Evolutionary conservation across 2,329 filamentous ascomycete species (phyloP), one percentile per base, ranked within the genome.

Genomic region (Penicillium sp.): DNA sequence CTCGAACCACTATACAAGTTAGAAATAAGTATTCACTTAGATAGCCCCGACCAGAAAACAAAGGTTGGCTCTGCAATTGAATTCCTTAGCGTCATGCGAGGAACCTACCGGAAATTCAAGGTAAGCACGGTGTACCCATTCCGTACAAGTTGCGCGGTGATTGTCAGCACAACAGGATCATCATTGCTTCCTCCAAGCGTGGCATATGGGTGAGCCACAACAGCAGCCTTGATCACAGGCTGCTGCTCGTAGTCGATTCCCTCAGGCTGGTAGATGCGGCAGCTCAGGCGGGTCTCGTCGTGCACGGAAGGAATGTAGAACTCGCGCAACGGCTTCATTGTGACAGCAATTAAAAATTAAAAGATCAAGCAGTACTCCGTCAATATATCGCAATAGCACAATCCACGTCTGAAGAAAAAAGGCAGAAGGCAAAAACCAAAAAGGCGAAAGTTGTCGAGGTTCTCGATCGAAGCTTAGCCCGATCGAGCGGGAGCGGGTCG

Each of bases 191-290:
- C 94, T 4, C 94, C 94, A 52, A 97, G 77, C 0, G 90, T 87
- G 33, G 90, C 91, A 68, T 97, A 97, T 0, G 94, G 93, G 71
- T 97, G 94, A 12, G 92, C 92, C 40, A 97, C 76, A 3, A 96
- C 78, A 0, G 85, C 85, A 3, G 79, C 83, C 59, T 72, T 78
- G 42, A 58, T 21, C 18, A 21, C 20, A 9, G 56, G 30, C 21
- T 38, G 56, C 70, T 76, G 47, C 59, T 66, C 72, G 71, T 76
- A 6, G 55, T 33, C 58, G 56, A 47, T 57, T 66, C 59, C 59
- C 45, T 66, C 63, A 58, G 88, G 87, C 64, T 94, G 87, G 71
- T 94, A 95, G 59, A 97, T 75, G 57, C 93, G 89, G 68, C 91
- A 95, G 64, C 92, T 83, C 56, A 99, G 83, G 11, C 80, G 76